Evolutionary conservation across 768 basidiomycete species (phyloP).

Genomic region (Auricularia cornea): DNA sequence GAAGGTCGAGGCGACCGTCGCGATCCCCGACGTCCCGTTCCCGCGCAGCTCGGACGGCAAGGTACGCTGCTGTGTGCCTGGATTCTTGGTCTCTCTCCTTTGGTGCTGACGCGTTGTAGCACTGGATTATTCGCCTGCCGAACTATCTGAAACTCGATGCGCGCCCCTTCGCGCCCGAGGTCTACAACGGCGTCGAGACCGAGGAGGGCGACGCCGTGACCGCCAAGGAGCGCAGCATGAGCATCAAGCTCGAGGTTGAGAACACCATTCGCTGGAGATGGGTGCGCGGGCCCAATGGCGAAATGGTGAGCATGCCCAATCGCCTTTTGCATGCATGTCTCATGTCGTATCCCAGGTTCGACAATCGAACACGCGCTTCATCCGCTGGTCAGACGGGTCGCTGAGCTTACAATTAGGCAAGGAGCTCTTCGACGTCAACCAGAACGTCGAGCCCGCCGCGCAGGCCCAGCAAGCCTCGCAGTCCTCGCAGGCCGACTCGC

Average conservation of each 20-base stretch:
- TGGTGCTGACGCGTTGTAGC: conserved; percentile 35
- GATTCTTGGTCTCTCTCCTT: neutral
- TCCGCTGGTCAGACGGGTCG: conserved; percentile 94
- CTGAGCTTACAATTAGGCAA: conserved; percentile 86
- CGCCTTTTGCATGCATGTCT: too few species aligned
- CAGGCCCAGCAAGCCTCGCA: conserved; percentile 30
- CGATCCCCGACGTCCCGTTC: conserved; percentile 81
- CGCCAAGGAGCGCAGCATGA: conserved; percentile 70
- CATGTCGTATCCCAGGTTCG: conserved; percentile 43
- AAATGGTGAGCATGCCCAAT: conserved; percentile 60
- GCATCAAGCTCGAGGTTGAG: conserved; percentile 81
- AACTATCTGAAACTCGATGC: conserved; percentile 86
- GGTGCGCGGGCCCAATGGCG: conserved; percentile 65
- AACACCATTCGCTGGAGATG: conserved; percentile 96
- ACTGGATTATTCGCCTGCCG: conserved; percentile 92
- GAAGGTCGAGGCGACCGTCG: conserved; percentile 57
- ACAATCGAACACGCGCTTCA: conserved; percentile 84
- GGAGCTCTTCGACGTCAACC: conserved; percentile 86
- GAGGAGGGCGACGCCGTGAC: conserved; percentile 55
- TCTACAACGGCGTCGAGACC: conserved; percentile 75
- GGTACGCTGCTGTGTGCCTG: conserved; percentile 42
- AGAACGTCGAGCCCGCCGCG: conserved; percentile 49
- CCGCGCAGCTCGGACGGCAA: conserved; percentile 74
- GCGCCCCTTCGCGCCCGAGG: conserved; percentile 82
- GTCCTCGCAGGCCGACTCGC: conserved; percentile 15